Base-by-base conservation (phyloP, 2,329 filamentous ascomycete genomes). In the Teratosphaeriaceae sp. region DNA sequence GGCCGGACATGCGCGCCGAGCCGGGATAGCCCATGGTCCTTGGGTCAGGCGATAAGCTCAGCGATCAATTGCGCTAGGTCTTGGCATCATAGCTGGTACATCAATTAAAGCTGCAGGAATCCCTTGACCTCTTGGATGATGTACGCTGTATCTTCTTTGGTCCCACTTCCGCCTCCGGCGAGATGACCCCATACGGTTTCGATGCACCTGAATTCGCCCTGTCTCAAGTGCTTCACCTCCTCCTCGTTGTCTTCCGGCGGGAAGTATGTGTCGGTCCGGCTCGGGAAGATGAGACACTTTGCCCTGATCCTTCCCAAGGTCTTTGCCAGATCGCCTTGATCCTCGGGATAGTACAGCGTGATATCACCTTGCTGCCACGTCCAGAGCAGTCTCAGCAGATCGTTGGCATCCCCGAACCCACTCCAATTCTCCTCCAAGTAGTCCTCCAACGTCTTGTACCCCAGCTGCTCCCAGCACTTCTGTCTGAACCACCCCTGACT, bases 311-410 rank as follows among this genome's bases (percentile, higher is more conserved):
- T 54, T 2, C 50, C 47, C 47, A 70, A 43, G n/a, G 65, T 59
- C 37, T 58, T 57, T 1, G 50, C 52, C 50, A 66, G 38, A 31
- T 63, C 55, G 2, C 57, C 60, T 8, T 55, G 42, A 19, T 58
- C 59, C 37, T 58, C 52, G 3, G 52, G 46, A 46, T 54, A 45
- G 38, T 62, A 65, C 20, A 57, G 36, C 18, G 53, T 42, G 21
- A 69, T 57, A 47, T 69, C 65, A 1, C 66, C 67, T 3, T 60
- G 50, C 54, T 69, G 65, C 67, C 67, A 70, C 56, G 65, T 70
- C 24, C 58, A 55, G 43, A 65, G 40, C 56, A 68, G 52, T 5
- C 45, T 50, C 19, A 69, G 50, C 40, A 67, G 44, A 50, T 69
- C 65, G 24, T 68, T 60, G 4, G 62, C 60, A 37, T 63, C 59